Evolutionary conservation across 164 flowering plant genomes (phyloP).

Genomic region (Sextonia rubra): DNA sequence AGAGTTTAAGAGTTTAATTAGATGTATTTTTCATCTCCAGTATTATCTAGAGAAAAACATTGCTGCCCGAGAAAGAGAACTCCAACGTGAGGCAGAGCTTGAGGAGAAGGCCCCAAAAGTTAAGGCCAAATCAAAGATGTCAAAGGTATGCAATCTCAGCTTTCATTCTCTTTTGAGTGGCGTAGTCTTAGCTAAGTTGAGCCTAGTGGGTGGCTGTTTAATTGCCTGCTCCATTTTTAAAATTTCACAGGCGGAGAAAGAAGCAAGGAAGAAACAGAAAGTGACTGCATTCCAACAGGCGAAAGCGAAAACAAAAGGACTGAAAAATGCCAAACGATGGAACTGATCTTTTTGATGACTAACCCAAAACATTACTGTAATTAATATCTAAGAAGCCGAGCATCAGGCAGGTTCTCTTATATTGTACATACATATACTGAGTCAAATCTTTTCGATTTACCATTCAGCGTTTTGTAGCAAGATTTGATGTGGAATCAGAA

Average conservation of each 20-base stretch:
- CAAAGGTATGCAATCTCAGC: conserved; percentile 55
- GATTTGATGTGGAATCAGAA: no score
- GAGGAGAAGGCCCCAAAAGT: conserved; percentile 89
- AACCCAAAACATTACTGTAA: conserved; percentile 5
- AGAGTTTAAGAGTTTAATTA: no score
- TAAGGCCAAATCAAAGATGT: conserved; percentile 97
- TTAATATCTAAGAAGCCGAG: neutral
- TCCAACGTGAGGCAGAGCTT: conserved; percentile 90
- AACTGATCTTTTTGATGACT: conserved; percentile 36
- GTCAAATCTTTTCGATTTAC: no score
- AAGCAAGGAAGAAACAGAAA: conserved; percentile 88
- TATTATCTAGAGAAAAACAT: conserved; percentile 96
- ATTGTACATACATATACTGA: no score
- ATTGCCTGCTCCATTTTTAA: neutral
- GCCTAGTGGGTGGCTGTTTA: neutral
- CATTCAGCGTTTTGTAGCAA: no score
- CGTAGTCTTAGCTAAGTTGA: neutral
- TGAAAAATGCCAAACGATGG: conserved; percentile 92
- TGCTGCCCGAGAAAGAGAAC: conserved; percentile 68
- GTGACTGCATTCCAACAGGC: conserved; percentile 83
- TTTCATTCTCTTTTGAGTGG: neutral
- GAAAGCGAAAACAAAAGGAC: conserved; percentile 74
- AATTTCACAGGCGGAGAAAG: conserved; percentile 75
- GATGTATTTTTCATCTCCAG: conserved; percentile 27
- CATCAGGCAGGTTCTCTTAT: no score